Percentiles rank a stretch among this genome's conserved stretches.
Conservation (phyloP, 106 monocot species). For the Platanthera zijinensis region DNA sequence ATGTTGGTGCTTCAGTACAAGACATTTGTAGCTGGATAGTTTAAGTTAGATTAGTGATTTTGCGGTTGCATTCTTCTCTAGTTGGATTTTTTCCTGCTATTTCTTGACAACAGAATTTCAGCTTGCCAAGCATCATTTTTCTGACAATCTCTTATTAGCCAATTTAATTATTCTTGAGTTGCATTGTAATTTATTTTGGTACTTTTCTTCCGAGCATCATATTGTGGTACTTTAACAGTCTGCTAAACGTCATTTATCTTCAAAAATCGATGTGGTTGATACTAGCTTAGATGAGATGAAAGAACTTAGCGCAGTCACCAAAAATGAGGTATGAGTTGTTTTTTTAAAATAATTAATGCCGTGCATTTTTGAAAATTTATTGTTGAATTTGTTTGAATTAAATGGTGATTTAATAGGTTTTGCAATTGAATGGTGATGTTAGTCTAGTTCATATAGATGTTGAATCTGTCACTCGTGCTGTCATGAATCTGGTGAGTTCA, state of each 20-base stretch:
- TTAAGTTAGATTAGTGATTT: background rate
- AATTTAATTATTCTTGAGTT: background rate
- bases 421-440: conserved; percentile 35
- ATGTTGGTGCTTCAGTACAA: too few relatives aligned
- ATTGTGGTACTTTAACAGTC: conserved; percentile 30
- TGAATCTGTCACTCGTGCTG: conserved; percentile 46
- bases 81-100: background rate
- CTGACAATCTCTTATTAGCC: background rate
- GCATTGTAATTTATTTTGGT: background rate
- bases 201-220: background rate
- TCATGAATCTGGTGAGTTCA: conserved; percentile 45
- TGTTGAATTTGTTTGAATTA: background rate
- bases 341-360: background rate
- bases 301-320: conserved; percentile 39
- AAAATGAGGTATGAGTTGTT: conserved; percentile 31
- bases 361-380: background rate
- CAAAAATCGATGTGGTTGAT: conserved; percentile 61
- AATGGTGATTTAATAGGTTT: conserved; percentile 28
- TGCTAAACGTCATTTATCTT: conserved; percentile 48
- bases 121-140: background rate
- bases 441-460: conserved; percentile 42
- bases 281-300: conserved; percentile 45
- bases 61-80: too few relatives aligned
- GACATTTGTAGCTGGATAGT: background rate
- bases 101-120: background rate